Evolutionary conservation across 768 basidiomycete genomes (phyloP).

Genomic region (Trametopsis cervina): DNA sequence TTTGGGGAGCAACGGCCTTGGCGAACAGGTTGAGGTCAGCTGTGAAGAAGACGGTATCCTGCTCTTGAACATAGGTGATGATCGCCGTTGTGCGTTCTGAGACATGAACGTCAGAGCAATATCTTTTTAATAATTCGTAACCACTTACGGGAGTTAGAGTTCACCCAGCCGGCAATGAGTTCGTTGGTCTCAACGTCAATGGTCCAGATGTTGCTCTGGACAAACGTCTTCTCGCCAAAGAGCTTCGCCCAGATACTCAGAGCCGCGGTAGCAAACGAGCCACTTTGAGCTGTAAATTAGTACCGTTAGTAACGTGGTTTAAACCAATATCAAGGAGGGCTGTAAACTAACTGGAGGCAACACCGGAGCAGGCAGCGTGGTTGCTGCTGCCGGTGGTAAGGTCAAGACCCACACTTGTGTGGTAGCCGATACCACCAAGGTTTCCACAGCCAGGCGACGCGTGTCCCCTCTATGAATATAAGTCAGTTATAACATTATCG

Average conservation of each 20-base stretch:
- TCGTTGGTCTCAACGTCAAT: conserved; percentile 1
- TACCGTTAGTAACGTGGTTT: not conserved
- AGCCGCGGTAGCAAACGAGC: not conserved
- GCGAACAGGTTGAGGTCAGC: conserved; percentile 1
- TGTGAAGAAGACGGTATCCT: conserved; percentile 1
- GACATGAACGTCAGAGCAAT: not conserved
- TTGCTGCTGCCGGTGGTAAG: conserved; percentile 10
- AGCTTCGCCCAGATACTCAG: conserved; percentile 1
- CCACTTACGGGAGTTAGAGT: not conserved
- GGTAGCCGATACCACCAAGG: not conserved
- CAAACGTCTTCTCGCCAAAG: conserved; percentile 1
- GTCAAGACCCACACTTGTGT: not conserved
- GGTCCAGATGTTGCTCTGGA: conserved; percentile 6
- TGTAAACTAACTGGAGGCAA: conserved; percentile 8
- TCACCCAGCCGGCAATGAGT: conserved; percentile 4
- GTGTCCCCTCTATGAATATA: not conserved
- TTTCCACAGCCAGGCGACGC: not conserved
- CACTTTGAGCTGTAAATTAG: not conserved
- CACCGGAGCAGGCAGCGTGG: conserved; percentile 15
- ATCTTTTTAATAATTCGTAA: not conserved
- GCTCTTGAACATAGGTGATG: not conserved
- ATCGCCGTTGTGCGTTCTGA: too few species aligned
- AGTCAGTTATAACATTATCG: too few species aligned
- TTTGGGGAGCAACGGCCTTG: not conserved
- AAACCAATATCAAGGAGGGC: not conserved